phyloP scores from a whole-genome alignment of 768 basidiomycete genomes.

The Leucogyrophana mollusca region DNA sequence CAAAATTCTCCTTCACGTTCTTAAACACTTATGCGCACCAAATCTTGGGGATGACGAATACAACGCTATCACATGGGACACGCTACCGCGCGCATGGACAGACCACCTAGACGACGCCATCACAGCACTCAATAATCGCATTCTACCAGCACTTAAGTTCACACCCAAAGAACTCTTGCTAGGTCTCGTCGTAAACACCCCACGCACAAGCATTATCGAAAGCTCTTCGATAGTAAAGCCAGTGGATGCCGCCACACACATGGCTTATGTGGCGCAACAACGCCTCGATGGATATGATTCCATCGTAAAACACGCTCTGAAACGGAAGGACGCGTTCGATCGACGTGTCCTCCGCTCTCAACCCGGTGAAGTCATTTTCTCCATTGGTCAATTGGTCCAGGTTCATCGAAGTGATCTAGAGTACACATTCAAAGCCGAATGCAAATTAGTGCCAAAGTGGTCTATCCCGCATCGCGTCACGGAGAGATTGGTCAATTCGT shows the following conservation, averaged over 20 bases:
- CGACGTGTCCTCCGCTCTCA: conserved; percentile 9
- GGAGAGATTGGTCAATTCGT: conserved; percentile 16
- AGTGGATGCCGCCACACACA: conserved; percentile 15
- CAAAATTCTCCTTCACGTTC: conserved; percentile 16
- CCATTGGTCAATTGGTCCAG: conserved; percentile 32
- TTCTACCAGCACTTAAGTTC: conserved; percentile 17
- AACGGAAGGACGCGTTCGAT: conserved; percentile 28
- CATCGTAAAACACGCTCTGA: conserved; percentile 19
- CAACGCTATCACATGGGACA: conserved; percentile 8
- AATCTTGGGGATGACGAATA: conserved; percentile 14
- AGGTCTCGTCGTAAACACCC: conserved; percentile 28
- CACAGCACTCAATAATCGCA: conserved; percentile 11
- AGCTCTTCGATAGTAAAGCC: neutral
- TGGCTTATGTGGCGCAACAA: conserved; percentile 30
- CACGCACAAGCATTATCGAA: neutral
- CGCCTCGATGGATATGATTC: conserved; percentile 26
- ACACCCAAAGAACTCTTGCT: conserved; percentile 33
- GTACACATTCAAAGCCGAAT: conserved; percentile 22
- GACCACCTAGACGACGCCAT: conserved; percentile 17
- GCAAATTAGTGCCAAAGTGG: conserved; percentile 32
- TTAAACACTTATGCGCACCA: conserved; percentile 19
- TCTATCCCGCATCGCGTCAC: conserved; percentile 22
- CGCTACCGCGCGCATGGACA: conserved; percentile 21
- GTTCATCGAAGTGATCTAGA: conserved; percentile 25
- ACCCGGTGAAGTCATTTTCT: conserved; percentile 23